Percentiles rank a stretch among this genome's conserved stretches.
Conservation (phyloP, 2,329 filamentous ascomycete species). For the Aspergillus sp. region DNA sequence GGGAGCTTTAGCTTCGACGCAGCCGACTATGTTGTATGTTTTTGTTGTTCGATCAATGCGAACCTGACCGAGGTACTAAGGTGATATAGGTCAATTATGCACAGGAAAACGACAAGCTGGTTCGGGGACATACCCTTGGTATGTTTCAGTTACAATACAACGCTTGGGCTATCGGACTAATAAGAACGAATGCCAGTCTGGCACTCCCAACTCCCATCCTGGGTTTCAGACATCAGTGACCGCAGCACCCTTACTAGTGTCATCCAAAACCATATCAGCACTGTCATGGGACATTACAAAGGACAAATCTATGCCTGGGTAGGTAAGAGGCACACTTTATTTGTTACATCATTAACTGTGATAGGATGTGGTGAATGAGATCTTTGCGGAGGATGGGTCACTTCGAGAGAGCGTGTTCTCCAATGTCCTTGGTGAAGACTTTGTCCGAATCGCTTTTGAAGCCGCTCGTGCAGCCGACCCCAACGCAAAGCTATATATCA, state of each 20-base stretch:
- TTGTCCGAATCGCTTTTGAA: constrained; percentile 60
- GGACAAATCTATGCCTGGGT: constrained; percentile 30
- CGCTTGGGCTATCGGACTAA: constrained; percentile 16
- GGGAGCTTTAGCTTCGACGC: constrained; percentile 48
- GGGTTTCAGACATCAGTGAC: constrained; percentile 42
- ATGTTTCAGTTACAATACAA: constrained; percentile 30
- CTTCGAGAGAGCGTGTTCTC: constrained; percentile 56
- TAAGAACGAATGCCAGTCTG: constrained; percentile 17
- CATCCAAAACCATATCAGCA: constrained; percentile 38
- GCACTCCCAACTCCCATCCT: constrained; percentile 30
- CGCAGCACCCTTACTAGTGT: constrained; percentile 42
- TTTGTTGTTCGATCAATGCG: constrained; percentile 48
- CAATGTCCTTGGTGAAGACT: constrained; percentile 59
- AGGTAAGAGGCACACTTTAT: constrained; percentile 1
- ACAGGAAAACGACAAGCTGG: constrained; percentile 31
- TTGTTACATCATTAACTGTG: not conserved
- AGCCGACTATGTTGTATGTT: constrained; percentile 39
- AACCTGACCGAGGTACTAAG: constrained; percentile 55
- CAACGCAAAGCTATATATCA: constrained; percentile 62
- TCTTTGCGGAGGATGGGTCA: constrained; percentile 45
- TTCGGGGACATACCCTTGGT: constrained; percentile 55
- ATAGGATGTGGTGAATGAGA: constrained; percentile 24
- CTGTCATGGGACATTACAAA: constrained; percentile 25
- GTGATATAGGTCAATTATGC: constrained; percentile 43
- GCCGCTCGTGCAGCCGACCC: constrained; percentile 60